A percentile compares a stretch with the other conserved stretches of the same genome.
Conservation (phyloP, 2,329 filamentous ascomycete genomes). For the Beauveria bassiana region DNA sequence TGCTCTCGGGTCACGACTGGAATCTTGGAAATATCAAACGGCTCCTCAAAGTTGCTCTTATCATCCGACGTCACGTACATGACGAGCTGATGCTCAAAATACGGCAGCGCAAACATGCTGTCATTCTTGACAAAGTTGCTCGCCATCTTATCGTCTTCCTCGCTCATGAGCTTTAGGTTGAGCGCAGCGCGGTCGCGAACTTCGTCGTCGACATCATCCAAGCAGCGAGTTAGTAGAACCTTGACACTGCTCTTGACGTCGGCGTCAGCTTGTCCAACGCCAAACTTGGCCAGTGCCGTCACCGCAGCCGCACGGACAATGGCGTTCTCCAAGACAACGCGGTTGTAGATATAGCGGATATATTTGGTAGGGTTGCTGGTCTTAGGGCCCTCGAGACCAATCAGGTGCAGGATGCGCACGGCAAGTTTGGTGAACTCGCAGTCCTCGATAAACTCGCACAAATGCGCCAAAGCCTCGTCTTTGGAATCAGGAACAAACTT, state of each 20-base stretch:
- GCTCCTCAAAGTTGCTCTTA: conserved; percentile 71
- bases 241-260: conserved; percentile 95
- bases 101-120: conserved; percentile 88
- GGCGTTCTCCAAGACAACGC: conserved; percentile 93
- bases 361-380: conserved; percentile 96
- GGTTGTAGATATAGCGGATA: conserved; percentile 98
- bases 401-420: conserved; percentile 86
- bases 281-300: conserved; percentile 92
- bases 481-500: conserved; percentile 92
- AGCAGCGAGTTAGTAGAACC: conserved; percentile 83
- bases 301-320: conserved; percentile 93
- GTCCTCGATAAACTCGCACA: conserved; percentile 99
- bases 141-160: conserved; percentile 84
- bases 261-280: conserved; percentile 89
- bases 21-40: conserved; percentile 87
- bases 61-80: conserved; percentile 95
- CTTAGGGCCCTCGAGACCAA: conserved; percentile 90
- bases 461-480: conserved; percentile 77
- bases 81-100: conserved; percentile 93
- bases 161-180: conserved; percentile 84
- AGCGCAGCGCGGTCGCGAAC: conserved; percentile 91
- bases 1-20: conserved; percentile 93
- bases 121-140: conserved; percentile 91
- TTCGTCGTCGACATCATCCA: conserved; percentile 97
- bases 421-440: conserved; percentile 98